These are phyloP conservation scores for Microdochium nivale DNA, from an alignment of 2,329 filamentous ascomycete species.

Conservation along the genomic window DNA sequence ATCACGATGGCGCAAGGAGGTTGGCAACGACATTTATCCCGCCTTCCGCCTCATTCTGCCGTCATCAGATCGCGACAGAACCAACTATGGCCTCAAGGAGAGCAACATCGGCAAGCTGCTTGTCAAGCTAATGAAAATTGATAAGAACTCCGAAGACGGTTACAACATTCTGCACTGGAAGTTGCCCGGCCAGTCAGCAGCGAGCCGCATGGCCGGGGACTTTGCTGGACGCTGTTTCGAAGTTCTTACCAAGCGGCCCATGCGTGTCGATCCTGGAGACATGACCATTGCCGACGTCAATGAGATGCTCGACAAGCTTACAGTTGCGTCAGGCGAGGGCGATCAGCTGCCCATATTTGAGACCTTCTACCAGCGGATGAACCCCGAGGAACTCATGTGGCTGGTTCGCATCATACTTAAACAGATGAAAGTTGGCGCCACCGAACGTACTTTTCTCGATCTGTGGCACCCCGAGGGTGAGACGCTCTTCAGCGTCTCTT, in stretches of 20 bases:
- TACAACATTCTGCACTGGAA: slow-evolving; percentile 88
- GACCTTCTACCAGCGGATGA: slow-evolving; percentile 84
- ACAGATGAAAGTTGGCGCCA: slow-evolving; percentile 65
- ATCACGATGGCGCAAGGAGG: slow-evolving; percentile 74
- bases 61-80: slow-evolving; percentile 84
- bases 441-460: slow-evolving; percentile 81
- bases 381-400: slow-evolving; percentile 89
- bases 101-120: slow-evolving; percentile 81
- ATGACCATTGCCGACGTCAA: slow-evolving; percentile 91
- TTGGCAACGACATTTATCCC: slow-evolving; percentile 88
- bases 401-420: slow-evolving; percentile 86
- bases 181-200: slow-evolving; percentile 60
- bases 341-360: slow-evolving; percentile 75
- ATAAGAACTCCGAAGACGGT: slow-evolving; percentile 82
- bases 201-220: slow-evolving; percentile 68
- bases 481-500: slow-evolving; percentile 79
- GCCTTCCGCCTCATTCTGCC: slow-evolving; percentile 86
- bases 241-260: slow-evolving; percentile 73
- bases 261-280: slow-evolving; percentile 62
- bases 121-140: slow-evolving; percentile 88
- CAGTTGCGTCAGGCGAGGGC: slow-evolving; percentile 68
- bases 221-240: slow-evolving; percentile 87
- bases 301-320: slow-evolving; percentile 69
- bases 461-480: slow-evolving; percentile 75
- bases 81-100: slow-evolving; percentile 92